A percentile compares a stretch with the other conserved stretches of the same genome.
Evolutionary conservation across 1,284 basidiomycete species (phyloP).

Genomic region (Pseudozyma pruni): DNA sequence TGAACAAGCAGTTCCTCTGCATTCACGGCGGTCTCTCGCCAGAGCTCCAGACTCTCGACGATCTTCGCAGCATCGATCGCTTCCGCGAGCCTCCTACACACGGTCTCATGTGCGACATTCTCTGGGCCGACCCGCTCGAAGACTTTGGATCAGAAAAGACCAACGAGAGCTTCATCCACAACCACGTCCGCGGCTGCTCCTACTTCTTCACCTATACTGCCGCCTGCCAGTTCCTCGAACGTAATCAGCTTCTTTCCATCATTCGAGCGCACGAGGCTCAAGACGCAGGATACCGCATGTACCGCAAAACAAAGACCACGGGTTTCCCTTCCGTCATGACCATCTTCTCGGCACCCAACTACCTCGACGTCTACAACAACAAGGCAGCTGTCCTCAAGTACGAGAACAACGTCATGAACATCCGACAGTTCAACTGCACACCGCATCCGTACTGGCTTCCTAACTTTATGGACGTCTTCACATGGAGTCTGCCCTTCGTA

Average conservation of each 20-base stretch:
- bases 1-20: conserved; percentile 98
- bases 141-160: conserved; percentile 92
- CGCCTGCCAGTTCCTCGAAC: conserved; percentile 90
- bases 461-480: conserved; percentile 99
- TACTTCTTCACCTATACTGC: conserved; percentile 95
- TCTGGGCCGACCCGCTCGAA: conserved; percentile 94
- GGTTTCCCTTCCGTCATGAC: conserved; percentile 93
- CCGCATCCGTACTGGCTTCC: conserved; percentile 97
- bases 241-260: conserved; percentile 92
- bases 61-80: conserved; percentile 88
- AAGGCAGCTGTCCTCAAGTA: conserved; percentile 96
- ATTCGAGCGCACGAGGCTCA: conserved; percentile 95
- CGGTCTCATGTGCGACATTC: conserved; percentile 92
- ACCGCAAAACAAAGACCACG: conserved; percentile 92
- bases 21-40: conserved; percentile 93
- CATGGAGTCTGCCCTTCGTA: conserved; percentile 98
- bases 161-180: conserved; percentile 85
- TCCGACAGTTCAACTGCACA: conserved; percentile 91
- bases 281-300: conserved; percentile 92
- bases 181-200: conserved; percentile 92
- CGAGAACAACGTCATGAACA: conserved; percentile 96
- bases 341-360: conserved; percentile 92
- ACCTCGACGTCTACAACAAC: conserved; percentile 95
- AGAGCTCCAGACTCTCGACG: conserved; percentile 88
- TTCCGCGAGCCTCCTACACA: conserved; percentile 94